Evolutionary conservation across 768 basidiomycete species (phyloP).

Genomic region (Daedalea quercina): DNA sequence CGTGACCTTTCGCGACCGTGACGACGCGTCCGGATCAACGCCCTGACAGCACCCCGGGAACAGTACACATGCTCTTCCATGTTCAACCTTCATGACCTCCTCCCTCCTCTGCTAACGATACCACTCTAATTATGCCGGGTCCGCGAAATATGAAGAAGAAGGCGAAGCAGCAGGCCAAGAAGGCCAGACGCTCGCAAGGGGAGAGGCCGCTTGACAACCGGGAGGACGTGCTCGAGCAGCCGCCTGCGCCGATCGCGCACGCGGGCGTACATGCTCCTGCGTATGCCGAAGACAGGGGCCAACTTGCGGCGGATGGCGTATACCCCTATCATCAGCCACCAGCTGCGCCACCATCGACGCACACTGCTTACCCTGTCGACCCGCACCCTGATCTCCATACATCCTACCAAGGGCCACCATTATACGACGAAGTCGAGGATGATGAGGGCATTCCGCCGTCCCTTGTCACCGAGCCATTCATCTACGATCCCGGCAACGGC

Average conservation of each 20-base stretch:
- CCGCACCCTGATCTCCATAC: background rate
- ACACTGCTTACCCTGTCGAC: background rate
- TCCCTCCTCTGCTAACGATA: background rate
- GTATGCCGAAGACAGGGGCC: background rate
- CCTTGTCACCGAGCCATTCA: conserved; percentile 41
- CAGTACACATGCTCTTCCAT: background rate
- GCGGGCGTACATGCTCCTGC: background rate
- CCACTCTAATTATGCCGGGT: conserved; percentile 54
- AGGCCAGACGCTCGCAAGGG: conserved; percentile 22
- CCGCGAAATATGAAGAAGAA: conserved; percentile 49
- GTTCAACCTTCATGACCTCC: background rate
- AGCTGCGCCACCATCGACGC: background rate
- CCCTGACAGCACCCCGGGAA: background rate
- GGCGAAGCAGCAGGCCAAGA: conserved; percentile 28
- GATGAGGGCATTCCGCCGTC: conserved; percentile 12
- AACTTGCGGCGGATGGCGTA: background rate
- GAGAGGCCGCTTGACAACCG: conserved; percentile 3
- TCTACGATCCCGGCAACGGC: conserved; percentile 74
- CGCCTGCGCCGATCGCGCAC: background rate
- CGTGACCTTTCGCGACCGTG: conserved; percentile 7
- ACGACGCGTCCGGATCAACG: background rate
- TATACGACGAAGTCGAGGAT: background rate
- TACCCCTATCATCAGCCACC: background rate
- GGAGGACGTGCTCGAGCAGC: conserved; percentile 4
- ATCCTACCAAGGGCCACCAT: background rate